These are phyloP conservation scores for Ceratocystis albifundus DNA, from an alignment of 2,329 filamentous ascomycete genomes.

Conservation along the genomic window DNA sequence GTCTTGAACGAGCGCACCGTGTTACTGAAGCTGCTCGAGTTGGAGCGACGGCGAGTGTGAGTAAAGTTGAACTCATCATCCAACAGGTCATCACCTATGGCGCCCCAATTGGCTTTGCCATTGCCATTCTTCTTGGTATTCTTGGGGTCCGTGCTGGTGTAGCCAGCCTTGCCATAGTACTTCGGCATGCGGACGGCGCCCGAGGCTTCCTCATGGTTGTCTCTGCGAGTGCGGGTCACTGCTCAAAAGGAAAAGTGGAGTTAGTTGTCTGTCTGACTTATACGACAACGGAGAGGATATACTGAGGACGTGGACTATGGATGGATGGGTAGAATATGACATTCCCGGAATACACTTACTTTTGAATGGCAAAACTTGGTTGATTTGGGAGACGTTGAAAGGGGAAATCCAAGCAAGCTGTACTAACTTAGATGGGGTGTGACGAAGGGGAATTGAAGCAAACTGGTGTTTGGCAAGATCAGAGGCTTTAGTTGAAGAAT, in stretches of 20 bases:
- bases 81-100: conserved; percentile 72
- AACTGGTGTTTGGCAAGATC: neutral
- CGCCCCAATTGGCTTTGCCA: conserved; percentile 90
- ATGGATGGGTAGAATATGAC: neutral
- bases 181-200: conserved; percentile 84
- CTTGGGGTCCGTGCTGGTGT: conserved; percentile 72
- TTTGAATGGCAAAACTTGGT: neutral
- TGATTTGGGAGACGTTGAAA: neutral
- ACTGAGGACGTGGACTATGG: neutral
- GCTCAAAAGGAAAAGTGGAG: conserved; percentile 21
- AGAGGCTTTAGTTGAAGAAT: neutral
- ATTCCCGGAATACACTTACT: conserved; percentile 2
- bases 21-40: conserved; percentile 65
- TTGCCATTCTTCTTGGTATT: conserved; percentile 84
- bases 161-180: conserved; percentile 84
- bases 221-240: conserved; percentile 98
- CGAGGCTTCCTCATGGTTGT: conserved; percentile 51
- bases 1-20: conserved; percentile 75
- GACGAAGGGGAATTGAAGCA: neutral
- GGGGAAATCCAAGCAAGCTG: neutral
- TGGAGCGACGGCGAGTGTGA: conserved; percentile 84
- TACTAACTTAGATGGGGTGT: neutral
- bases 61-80: conserved; percentile 68
- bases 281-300: conserved; percentile 14
- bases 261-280: conserved; percentile 24